Base-by-base conservation (phyloP, 352 stramenopile genomes). In the Phytophthora tubulina region DNA sequence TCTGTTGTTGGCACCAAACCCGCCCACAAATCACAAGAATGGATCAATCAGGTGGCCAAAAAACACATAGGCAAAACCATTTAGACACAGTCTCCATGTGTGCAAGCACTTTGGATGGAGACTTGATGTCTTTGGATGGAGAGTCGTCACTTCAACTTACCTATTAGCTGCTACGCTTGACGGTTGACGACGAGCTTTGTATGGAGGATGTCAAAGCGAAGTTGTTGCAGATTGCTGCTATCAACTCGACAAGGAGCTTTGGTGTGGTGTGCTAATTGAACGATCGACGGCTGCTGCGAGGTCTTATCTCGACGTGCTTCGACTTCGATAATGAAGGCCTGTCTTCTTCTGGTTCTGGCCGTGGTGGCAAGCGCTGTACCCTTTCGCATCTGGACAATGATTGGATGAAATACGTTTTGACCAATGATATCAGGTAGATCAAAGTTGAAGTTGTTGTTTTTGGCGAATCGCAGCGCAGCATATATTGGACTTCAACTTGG, bases 391-490 rank as follows among this genome's bases (percentile, higher is more conserved):
- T 8, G 31, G 13, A 0, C 3, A 30, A 0, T 44, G 41, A 67
- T 61, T 56, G 44, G 67, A 3, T 35, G 38, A 64, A 52, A 62
- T 15, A 2, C 2, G 38, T 78, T 79, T 80, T 33, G 66, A 9
- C 72, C 78, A 79, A 84, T 84, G 21, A 39, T 2, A 57, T 3
- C 27, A 4, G 0, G n/a, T 17, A 5, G 27, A 27, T 21, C 13
- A 15, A 70, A 63, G 54, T 73, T 77, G 72, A 69, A 72, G 74
- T 78, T 81, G 48, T 1, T 6, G 3, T 77, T 87, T 80, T 70
- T 31, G 10, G 50, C 76, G 67, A 82, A 87, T 79, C 9, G 45
- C 3, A 42, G 10, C 1, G 0, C 1, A 11, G 13, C 2, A 27
- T 11, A 36, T 17, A 21, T n/a, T 27, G 15, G 54, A 78, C 70